Base-by-base conservation (phyloP, 352 stramenopile genomes). In the Paralagenidium karlingii region DNA sequence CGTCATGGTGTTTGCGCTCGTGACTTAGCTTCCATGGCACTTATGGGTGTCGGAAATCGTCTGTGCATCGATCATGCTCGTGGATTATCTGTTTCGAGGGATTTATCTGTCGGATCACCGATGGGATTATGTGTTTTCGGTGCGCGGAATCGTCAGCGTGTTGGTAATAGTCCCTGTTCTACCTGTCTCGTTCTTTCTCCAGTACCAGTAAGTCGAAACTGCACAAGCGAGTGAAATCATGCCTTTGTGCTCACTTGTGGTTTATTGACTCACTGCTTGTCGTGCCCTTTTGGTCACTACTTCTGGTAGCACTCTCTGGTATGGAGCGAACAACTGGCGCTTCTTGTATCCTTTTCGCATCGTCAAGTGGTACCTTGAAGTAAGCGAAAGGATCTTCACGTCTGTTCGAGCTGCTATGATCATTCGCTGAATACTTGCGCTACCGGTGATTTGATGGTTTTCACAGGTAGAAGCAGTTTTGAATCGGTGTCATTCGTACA, bases 261-360 rank as follows among this genome's bases (percentile, higher is more conserved):
- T 25, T 15, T 12, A 29, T 19, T 27, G 22, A 34, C 22, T 31
- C 13, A 37, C 9, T 24, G 3, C 15, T 45, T 7, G 9, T 38
- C 33, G 43, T 32, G 36, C 43, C 7, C 37, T 18, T 26, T 24
- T 49, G 5, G 19, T 16, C 12, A 6, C 6, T 34, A 34, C 3
- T 44, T 7, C 3, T 9, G 16, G 15, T 34, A 86, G 76, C 43
- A 86, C 77, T 3, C 57, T 88, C 12, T 90, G 77, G 77, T 82
- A 82, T 28, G 68, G 63, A 20, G 61, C 61, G 12, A 69, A 66
- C 21, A 76, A 74, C 58, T 88, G 71, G 71, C 68, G 74, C 31
- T 91, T 91, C 34, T 46, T 91, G 13, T 91, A 91, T 55, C 77
- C 77, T 1, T 37, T 76, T n/a, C 77, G 77, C 5, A 88, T 91